Evolutionary conservation across 2,329 filamentous ascomycete species (phyloP), one percentile per base, ranked within the genome.

Genomic region (Xylariaceae sp.): DNA sequence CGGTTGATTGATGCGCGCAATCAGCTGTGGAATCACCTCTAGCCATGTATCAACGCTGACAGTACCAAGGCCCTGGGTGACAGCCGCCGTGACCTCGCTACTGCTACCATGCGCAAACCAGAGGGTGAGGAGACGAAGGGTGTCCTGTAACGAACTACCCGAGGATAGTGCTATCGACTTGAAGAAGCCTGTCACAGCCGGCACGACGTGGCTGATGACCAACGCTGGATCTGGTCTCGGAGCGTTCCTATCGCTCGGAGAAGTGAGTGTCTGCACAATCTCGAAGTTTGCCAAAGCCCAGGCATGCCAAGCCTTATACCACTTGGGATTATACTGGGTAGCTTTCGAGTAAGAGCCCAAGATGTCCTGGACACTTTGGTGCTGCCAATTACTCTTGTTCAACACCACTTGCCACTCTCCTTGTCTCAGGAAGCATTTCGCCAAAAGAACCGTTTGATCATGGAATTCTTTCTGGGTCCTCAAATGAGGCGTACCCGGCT

Each of bases 291-390:
- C 93, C 63, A 99, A 76, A 9, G 94, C 95, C 93, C 94, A 99
- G 0, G 94, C 90, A 75, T 99, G 94, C 94, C 94, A 99, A 6
- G 95, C 94, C 76, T 99, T 99, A 78, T 99, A 99, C 85, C 93
- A 99, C 62, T 88, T 87, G 39, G 91, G 88, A 72, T 99, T 96
- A 76, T 95, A 97, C 60, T 90, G 88, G 1, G 94, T 99, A 1
- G 95, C 95, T 60, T 92, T 88, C 15, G 87, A 87, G 74, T 97
- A 99, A 1, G 94, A 92, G n/a, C 85, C 83, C 23, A 99, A 79
- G 59, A 99, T 92, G 56, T 97, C 93, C 55, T 89, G 85, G 3
- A 96, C 90, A 65, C 90, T 87, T 7, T 90, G 88, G 63, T 90
- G 85, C 64, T 90, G 87, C 95, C 94, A 99, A 65, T 94, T 88